A percentile compares a stretch with the other conserved stretches of the same genome.
phyloP scores from a whole-genome alignment of 2,329 filamentous ascomycete genomes.

The Paraconiothyrium sp. region DNA sequence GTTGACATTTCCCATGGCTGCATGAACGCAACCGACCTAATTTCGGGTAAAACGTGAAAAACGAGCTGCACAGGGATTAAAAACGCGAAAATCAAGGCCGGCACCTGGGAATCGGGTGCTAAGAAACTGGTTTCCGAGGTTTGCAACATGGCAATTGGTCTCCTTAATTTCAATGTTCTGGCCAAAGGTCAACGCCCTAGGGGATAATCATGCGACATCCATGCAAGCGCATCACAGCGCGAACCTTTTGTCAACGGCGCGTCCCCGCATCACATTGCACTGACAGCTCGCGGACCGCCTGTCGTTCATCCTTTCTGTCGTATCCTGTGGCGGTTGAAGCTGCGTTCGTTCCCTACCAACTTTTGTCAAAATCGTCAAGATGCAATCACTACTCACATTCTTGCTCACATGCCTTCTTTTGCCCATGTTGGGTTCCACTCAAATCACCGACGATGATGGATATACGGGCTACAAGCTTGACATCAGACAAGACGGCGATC shows the following conservation, averaged over 20 bases:
- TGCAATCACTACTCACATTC: slow-evolving; percentile 34
- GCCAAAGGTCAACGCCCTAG: slow-evolving; percentile 20
- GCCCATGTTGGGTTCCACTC: slow-evolving; percentile 43
- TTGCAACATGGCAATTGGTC: slow-evolving; percentile 28
- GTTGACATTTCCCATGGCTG: slow-evolving; percentile 36
- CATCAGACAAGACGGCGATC: slow-evolving; percentile 58
- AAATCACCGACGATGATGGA: slow-evolving; percentile 52
- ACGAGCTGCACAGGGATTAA: slow-evolving; percentile 29
- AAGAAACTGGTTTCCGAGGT: slow-evolving; percentile 36
- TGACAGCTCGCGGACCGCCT: slow-evolving; percentile 30
- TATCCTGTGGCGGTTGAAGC: slow-evolving; percentile 24
- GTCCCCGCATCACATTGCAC: slow-evolving; percentile 25
- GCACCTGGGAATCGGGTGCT: slow-evolving; percentile 1
- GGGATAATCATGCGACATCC: slow-evolving; percentile 35
- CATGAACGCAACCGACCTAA: slow-evolving; percentile 25
- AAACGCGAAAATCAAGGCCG: slow-evolving; percentile 6
- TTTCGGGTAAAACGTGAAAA: slow-evolving; percentile 47
- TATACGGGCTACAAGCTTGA: slow-evolving; percentile 67
- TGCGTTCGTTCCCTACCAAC: slow-evolving; percentile 35
- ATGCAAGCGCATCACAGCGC: slow-evolving; percentile 31
- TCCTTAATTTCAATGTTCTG: slow-evolving; percentile 42
- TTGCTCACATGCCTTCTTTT: slow-evolving; percentile 44
- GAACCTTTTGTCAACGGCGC: slow-evolving; percentile 33
- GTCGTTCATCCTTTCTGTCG: slow-evolving; percentile 25
- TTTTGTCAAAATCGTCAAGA: slow-evolving; percentile 23